Evolutionary conservation across 106 monocot species (phyloP).

Genomic region (Platanthera guangdongensis): DNA sequence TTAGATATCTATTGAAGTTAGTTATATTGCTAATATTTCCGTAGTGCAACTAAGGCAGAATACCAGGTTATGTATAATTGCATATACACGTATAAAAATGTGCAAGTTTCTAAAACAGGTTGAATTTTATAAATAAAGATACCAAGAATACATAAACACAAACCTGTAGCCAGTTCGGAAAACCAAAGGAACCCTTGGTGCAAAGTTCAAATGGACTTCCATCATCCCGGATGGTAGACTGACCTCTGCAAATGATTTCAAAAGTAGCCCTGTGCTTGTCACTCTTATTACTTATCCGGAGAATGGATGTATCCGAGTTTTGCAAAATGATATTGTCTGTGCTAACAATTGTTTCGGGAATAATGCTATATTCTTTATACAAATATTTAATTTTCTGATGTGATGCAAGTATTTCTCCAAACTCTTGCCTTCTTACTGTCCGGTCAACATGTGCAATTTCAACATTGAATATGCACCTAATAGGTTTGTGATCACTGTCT

Average conservation of each 20-base stretch:
- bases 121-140: neutral
- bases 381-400: slow-evolving; percentile 29
- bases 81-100: neutral
- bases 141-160: neutral
- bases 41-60: neutral
- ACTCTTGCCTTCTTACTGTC: slow-evolving; percentile 42
- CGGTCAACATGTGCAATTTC: slow-evolving; percentile 55
- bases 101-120: neutral
- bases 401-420: slow-evolving; percentile 37
- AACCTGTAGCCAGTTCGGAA: slow-evolving; percentile 66
- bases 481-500: slow-evolving; percentile 75
- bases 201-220: slow-evolving; percentile 28
- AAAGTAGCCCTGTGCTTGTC: slow-evolving; percentile 33
- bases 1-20: neutral
- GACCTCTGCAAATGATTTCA: slow-evolving; percentile 48
- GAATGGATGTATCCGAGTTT: slow-evolving; percentile 33
- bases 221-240: slow-evolving; percentile 30
- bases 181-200: slow-evolving; percentile 48
- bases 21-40: neutral
- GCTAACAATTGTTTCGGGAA: slow-evolving; percentile 66
- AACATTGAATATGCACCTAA: slow-evolving; percentile 59
- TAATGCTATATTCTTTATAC: slow-evolving; percentile 21
- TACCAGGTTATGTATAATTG: too few relatives aligned
- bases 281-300: slow-evolving; percentile 47
- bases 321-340: slow-evolving; percentile 56